These are phyloP conservation scores for Chaetomiaceae sp. DNA, from an alignment of 2,329 filamentous ascomycete species.

Conservation along the genomic window DNA sequence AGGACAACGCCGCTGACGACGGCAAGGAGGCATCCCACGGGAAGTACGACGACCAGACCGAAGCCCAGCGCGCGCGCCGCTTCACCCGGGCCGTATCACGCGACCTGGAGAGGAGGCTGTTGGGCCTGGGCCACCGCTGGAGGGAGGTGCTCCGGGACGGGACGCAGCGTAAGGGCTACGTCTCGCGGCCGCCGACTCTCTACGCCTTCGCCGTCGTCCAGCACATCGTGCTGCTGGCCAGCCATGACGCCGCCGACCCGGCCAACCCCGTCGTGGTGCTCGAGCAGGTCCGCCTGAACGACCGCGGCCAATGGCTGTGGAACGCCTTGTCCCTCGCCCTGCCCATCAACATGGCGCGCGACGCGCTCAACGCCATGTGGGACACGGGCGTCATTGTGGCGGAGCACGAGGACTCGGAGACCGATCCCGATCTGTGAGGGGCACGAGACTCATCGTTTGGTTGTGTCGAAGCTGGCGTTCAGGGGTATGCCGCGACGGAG, in stretches of 20 bases:
- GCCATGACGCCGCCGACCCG: slow-evolving; percentile 34
- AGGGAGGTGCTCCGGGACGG: slow-evolving; percentile 14
- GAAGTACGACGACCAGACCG: background rate
- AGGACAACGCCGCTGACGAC: background rate
- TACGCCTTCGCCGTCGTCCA: slow-evolving; percentile 42
- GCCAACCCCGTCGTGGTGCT: slow-evolving; percentile 28
- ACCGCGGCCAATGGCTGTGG: slow-evolving; percentile 31
- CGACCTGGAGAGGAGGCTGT: slow-evolving; percentile 15
- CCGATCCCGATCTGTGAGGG: slow-evolving; percentile 22
- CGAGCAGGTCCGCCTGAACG: slow-evolving; percentile 29
- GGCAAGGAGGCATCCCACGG: background rate
- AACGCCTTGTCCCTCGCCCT: slow-evolving; percentile 32
- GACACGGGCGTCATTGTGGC: slow-evolving; percentile 8
- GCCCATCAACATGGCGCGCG: slow-evolving; percentile 30
- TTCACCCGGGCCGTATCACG: slow-evolving; percentile 14
- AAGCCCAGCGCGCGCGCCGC: slow-evolving; percentile 3
- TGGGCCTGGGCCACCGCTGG: slow-evolving; percentile 15
- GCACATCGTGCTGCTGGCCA: slow-evolving; percentile 41
- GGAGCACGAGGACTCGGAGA: background rate
- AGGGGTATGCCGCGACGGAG: too few relatives aligned
- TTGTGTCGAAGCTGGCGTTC: too few relatives aligned
- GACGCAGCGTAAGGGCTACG: slow-evolving; percentile 2
- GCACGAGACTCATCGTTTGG: too few relatives aligned
- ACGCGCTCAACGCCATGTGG: slow-evolving; percentile 19
- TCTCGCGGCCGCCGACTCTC: slow-evolving; percentile 27